Evolutionary conservation across 352 stramenopile species (phyloP), one percentile per base, ranked within the genome.

Genomic region (Peronosclerospora sorghi): DNA sequence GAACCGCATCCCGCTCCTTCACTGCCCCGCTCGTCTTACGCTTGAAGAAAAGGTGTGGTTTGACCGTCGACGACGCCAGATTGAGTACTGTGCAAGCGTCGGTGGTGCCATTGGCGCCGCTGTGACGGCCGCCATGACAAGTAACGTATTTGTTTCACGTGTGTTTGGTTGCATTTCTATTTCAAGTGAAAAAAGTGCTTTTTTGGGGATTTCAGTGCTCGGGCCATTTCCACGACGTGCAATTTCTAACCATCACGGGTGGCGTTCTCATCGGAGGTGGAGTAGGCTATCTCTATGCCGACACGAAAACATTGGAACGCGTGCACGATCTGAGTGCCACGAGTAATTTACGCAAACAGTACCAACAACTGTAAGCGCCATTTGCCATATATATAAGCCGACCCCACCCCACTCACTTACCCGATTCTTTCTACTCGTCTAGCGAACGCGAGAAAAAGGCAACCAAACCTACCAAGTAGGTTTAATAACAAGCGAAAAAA

Each of bases 31-130:
- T 48, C 74, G 68, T 13, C 59, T 86, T 37, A 86, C 74, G 36
- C 64, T 90, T 19, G 78, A 90, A 52, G 78, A 90, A 54, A 87
- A 87, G 46, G 44, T 86, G 23, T 90, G 78, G 78, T 82, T 80
- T 42, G 74, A 90, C 35, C 72, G 71, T 32, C 73, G 78, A 55
- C 59, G 66, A 45, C 70, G 42, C 14, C 74, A 87, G 45, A 42
- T 90, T 24, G 53, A 85, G 59, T 71, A 84, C 40, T 84, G 68
- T 56, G 55, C 66, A 2, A 61, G 61, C 9, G 68, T 90, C 10
- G 78, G 78, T 29, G 78, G 59, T 13, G 63, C 56, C 9, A 39
- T 84, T 24, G 74, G 78, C 17, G 60, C 57, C 19, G 67, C 80
- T 19, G 50, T 81, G 12, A 50, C 54, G 24, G 59, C 66, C 4